A percentile compares a stretch with the other conserved stretches of the same genome.
Conservation (phyloP, 495 filamentous ascomycete genomes). For the Antarctomyces pellizariae region DNA sequence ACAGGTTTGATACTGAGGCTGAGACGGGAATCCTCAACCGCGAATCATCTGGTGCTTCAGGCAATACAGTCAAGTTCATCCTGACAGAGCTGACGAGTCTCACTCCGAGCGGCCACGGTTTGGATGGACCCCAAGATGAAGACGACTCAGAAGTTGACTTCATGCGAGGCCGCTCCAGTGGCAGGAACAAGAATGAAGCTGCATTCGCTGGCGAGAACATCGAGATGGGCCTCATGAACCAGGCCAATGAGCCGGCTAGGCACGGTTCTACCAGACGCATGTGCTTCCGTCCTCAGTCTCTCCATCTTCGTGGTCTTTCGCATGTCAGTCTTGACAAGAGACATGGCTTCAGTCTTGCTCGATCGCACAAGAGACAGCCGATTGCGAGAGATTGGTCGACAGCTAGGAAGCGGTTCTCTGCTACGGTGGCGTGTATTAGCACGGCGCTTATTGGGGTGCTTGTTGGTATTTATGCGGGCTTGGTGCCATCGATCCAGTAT, state of each 20-base stretch:
- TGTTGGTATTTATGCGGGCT: slow-evolving; percentile 50
- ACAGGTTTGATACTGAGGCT: too few relatives aligned
- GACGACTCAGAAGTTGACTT: slow-evolving; percentile 8
- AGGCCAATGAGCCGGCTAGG: slow-evolving; percentile 6
- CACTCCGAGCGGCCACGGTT: slow-evolving; percentile 4
- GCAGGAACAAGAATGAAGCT: slow-evolving; percentile 3
- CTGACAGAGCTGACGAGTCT: slow-evolving; percentile 2
- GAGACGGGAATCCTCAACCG: too few relatives aligned
- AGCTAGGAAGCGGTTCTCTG: slow-evolving; percentile 37
- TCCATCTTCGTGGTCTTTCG: slow-evolving; percentile 14
- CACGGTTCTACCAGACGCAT: slow-evolving; percentile 12
- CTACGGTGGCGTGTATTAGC: slow-evolving; percentile 42
- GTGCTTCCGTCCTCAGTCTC: slow-evolving; percentile 12
- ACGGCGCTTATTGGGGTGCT: slow-evolving; percentile 43
- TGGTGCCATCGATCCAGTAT: slow-evolving; percentile 54
- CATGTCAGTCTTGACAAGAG: slow-evolving; percentile 13
- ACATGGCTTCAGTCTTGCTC: slow-evolving; percentile 27
- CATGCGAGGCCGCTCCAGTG: slow-evolving; percentile 4
- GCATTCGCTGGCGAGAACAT: slow-evolving; percentile 2
- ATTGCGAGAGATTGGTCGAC: slow-evolving; percentile 43
- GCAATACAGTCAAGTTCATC: slow-evolving; percentile 2
- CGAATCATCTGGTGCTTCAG: too few relatives aligned
- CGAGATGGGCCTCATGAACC: slow-evolving; percentile 6
- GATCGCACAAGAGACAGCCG: slow-evolving; percentile 25
- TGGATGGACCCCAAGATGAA: slow-evolving; percentile 5